phyloP scores from a whole-genome alignment of 768 basidiomycete species.

The Boletus sp. region DNA sequence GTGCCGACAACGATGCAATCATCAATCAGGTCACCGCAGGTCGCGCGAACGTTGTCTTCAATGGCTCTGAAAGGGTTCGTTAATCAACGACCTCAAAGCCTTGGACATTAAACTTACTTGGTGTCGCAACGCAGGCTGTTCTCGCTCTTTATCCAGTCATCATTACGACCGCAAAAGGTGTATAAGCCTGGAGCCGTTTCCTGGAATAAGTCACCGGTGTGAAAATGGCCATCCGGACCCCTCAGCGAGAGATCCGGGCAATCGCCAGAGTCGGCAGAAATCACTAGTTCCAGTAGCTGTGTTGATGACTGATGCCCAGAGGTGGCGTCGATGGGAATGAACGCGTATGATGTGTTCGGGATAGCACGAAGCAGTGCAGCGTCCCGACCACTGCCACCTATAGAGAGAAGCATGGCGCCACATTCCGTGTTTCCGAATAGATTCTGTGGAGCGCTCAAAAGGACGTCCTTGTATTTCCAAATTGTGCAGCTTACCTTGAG shows the following conservation, averaged over 20 bases:
- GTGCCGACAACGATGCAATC: slow-evolving; percentile 77
- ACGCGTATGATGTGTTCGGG: slow-evolving; percentile 65
- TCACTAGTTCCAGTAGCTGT: slow-evolving; percentile 64
- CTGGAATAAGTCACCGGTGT: slow-evolving; percentile 80
- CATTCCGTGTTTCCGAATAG: slow-evolving; percentile 82
- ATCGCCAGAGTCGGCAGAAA: slow-evolving; percentile 63
- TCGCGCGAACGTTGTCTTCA: slow-evolving; percentile 69
- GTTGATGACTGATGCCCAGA: slow-evolving; percentile 50
- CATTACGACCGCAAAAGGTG: slow-evolving; percentile 67
- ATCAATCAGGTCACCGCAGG: slow-evolving; percentile 61
- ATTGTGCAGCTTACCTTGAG: slow-evolving; percentile 48
- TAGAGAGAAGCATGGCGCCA: slow-evolving; percentile 65
- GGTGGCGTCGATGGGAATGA: slow-evolving; percentile 52
- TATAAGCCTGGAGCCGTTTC: slow-evolving; percentile 57
- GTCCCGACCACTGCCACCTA: slow-evolving; percentile 49
- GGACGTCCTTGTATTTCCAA: slow-evolving; percentile 11
- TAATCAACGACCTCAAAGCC: slow-evolving; percentile 1
- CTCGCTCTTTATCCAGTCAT: slow-evolving; percentile 85
- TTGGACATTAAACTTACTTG: slow-evolving; percentile 37
- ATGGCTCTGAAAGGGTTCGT: slow-evolving; percentile 47
- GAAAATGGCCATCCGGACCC: slow-evolving; percentile 64
- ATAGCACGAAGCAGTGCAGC: slow-evolving; percentile 53
- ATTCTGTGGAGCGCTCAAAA: slow-evolving; percentile 46
- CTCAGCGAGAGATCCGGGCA: slow-evolving; percentile 62
- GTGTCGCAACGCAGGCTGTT: slow-evolving; percentile 78